These are phyloP conservation scores for Dactylellina leptospora DNA, from an alignment of 2,329 filamentous ascomycete species.

Conservation along the genomic window DNA sequence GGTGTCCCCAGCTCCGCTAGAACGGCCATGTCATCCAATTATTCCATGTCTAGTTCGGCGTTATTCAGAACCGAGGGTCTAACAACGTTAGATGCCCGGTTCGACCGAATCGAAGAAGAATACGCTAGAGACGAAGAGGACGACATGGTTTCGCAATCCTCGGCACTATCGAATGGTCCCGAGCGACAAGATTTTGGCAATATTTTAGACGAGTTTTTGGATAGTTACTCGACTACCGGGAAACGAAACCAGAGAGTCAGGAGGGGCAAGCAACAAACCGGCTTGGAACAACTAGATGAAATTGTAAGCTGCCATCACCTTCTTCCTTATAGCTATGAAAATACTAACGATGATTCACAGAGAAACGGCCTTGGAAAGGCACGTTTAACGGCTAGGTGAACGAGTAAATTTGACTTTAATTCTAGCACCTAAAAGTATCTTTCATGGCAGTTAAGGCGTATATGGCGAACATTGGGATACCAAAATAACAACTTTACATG, in stretches of 20 bases:
- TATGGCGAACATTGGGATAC: no score
- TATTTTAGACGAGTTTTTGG: conserved; percentile 93
- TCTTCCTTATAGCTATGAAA: not conserved
- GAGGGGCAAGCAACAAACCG: conserved; percentile 80
- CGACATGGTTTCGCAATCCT: conserved; percentile 59
- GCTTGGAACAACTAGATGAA: conserved; percentile 89
- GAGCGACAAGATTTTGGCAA: conserved; percentile 79
- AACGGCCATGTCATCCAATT: conserved; percentile 79
- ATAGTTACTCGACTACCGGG: conserved; percentile 73
- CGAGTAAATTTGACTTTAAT: not conserved
- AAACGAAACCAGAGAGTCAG: conserved; percentile 75
- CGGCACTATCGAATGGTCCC: conserved; percentile 44
- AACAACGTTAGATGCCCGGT: conserved; percentile 83
- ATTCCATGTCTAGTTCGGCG: conserved; percentile 91
- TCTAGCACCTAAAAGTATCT: no score
- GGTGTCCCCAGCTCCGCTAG: conserved; percentile 70
- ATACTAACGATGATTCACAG: conserved; percentile 30
- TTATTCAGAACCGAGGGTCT: conserved; percentile 87
- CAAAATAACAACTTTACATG: no score
- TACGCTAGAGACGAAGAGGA: conserved; percentile 68
- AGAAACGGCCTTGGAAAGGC: conserved; percentile 41
- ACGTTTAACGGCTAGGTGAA: conserved; percentile 14
- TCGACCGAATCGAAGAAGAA: conserved; percentile 85
- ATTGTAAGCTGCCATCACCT: conserved; percentile 65
- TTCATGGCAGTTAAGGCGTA: no score